These are phyloP conservation scores for Rhodotorula sp. DNA, from an alignment of 1,284 basidiomycete species.

Conservation along the genomic window DNA sequence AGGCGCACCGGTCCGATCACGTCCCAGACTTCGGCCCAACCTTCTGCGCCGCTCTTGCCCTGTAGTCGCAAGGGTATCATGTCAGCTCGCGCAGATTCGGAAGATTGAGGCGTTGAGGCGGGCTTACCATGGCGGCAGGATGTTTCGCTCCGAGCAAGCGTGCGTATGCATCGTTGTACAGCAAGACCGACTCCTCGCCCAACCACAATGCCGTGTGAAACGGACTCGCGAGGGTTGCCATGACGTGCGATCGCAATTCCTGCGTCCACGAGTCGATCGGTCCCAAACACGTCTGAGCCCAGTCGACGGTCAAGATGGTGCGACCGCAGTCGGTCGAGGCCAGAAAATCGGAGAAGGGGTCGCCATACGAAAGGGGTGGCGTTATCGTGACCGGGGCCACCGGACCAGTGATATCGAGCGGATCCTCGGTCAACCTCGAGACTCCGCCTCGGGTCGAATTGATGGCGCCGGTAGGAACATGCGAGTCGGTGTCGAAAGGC, in stretches of 20 bases:
- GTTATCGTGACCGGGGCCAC: neutral
- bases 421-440: neutral
- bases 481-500: neutral
- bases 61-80: too few relatives aligned
- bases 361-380: neutral
- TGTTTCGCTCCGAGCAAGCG: constrained; percentile 23
- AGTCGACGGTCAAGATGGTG: constrained; percentile 11
- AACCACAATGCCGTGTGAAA: constrained; percentile 25
- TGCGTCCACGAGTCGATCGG: constrained; percentile 12
- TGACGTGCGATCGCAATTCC: constrained; percentile 23
- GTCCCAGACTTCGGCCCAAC: constrained; percentile 40
- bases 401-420: neutral
- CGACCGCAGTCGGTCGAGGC: constrained; percentile 16
- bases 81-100: too few relatives aligned
- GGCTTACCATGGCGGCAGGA: constrained; percentile 9
- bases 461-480: neutral
- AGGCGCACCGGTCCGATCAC: constrained; percentile 2
- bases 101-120: too few relatives aligned
- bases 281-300: constrained; percentile 19
- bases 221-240: constrained; percentile 27
- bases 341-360: constrained; percentile 8
- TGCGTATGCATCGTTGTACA: neutral
- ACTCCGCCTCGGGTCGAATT: neutral
- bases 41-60: constrained; percentile 31
- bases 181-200: constrained; percentile 14